These are phyloP conservation scores for Agapanthus africanus DNA, from an alignment of 106 monocot genomes.

Conservation along the genomic window DNA sequence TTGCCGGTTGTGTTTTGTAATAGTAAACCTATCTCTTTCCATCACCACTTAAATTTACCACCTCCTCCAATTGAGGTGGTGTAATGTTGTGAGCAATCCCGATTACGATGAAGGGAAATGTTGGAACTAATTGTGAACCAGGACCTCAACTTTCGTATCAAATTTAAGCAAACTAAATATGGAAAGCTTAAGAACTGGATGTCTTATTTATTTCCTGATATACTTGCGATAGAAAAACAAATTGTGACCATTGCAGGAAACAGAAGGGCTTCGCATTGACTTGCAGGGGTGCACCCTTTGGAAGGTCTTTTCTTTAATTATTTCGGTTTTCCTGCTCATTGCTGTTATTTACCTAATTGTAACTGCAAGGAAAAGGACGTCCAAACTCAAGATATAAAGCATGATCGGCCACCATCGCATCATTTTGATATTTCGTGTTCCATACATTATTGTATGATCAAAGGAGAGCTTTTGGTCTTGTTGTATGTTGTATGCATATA, in stretches of 20 bases:
- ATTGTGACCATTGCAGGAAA: slow-evolving; percentile 7
- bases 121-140: too few relatives aligned
- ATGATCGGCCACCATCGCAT: neutral
- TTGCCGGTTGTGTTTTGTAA: too few relatives aligned
- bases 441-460: neutral
- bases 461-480: neutral
- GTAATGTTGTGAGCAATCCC: too few relatives aligned
- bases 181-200: neutral
- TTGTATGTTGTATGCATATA: neutral
- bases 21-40: too few relatives aligned
- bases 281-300: slow-evolving; percentile 9
- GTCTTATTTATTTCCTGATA: neutral
- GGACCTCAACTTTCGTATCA: neutral
- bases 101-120: too few relatives aligned
- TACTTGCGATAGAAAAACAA: neutral
- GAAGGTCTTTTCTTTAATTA: slow-evolving; percentile 20
- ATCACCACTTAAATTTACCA: too few relatives aligned
- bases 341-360: slow-evolving; percentile 21
- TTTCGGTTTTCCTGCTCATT: slow-evolving; percentile 14
- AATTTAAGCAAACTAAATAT: neutral
- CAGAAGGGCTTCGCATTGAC: neutral
- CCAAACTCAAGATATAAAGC: slow-evolving; percentile 52
- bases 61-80: too few relatives aligned
- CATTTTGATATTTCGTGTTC: neutral
- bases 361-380: slow-evolving; percentile 34